These are phyloP conservation scores for Pilasporangium apinafurcum DNA, from an alignment of 352 stramenopile genomes.

Conservation along the genomic window DNA sequence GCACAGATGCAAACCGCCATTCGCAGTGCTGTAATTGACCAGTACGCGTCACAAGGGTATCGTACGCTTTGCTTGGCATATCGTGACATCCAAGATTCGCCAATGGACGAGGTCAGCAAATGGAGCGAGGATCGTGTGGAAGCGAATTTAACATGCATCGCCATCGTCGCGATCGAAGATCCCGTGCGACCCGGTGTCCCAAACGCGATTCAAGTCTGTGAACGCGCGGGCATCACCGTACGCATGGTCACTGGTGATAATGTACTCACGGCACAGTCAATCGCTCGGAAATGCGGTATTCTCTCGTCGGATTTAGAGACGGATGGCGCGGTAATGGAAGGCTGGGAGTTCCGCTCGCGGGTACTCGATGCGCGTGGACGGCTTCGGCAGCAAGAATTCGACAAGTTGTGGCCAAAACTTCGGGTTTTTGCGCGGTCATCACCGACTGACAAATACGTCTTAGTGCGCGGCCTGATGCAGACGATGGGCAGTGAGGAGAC, in stretches of 20 bases:
- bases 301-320: slow-evolving; percentile 32
- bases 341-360: slow-evolving; percentile 36
- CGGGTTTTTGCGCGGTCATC: slow-evolving; percentile 89
- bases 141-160: slow-evolving; percentile 31
- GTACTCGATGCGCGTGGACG: slow-evolving; percentile 41
- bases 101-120: slow-evolving; percentile 6
- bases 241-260: slow-evolving; percentile 92
- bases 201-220: slow-evolving; percentile 85
- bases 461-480: slow-evolving; percentile 86
- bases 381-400: slow-evolving; percentile 61
- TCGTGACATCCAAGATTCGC: slow-evolving; percentile 15
- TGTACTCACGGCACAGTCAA: slow-evolving; percentile 85
- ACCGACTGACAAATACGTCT: slow-evolving; percentile 86
- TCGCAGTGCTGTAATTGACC: slow-evolving; percentile 25
- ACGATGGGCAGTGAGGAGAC: slow-evolving; percentile 16
- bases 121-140: slow-evolving; percentile 22
- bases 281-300: slow-evolving; percentile 87
- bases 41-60: slow-evolving; percentile 59
- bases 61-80: slow-evolving; percentile 76
- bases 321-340: slow-evolving; percentile 28
- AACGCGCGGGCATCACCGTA: slow-evolving; percentile 87
- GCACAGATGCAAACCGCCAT: slow-evolving; percentile 11
- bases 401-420: slow-evolving; percentile 77
- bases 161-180: slow-evolving; percentile 92
- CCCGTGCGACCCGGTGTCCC: slow-evolving; percentile 88